A percentile compares a stretch with the other conserved stretches of the same genome.
phyloP scores from a whole-genome alignment of 768 basidiomycete genomes.

The Kwoniella botswanensis region DNA sequence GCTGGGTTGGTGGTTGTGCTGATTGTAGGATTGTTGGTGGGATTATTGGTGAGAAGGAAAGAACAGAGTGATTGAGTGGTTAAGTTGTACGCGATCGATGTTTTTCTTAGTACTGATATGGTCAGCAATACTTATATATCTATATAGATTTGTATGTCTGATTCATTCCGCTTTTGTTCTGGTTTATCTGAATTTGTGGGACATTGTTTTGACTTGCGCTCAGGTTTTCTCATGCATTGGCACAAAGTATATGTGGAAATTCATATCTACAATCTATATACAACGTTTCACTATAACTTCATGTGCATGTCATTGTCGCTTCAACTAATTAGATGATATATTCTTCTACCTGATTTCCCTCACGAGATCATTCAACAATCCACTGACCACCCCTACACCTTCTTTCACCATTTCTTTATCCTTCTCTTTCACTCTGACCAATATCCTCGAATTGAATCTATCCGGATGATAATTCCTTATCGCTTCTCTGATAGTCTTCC shows the following conservation, averaged over 20 bases:
- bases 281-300: neutral
- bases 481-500: constrained; percentile 67
- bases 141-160: too few species aligned
- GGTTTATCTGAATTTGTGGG: too few species aligned
- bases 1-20: neutral
- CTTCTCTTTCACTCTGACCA: constrained; percentile 42
- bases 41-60: neutral
- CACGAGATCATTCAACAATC: constrained; percentile 54
- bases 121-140: too few species aligned
- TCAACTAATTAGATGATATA: too few species aligned
- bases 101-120: too few species aligned
- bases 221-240: too few species aligned
- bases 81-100: neutral
- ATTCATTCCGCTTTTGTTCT: too few species aligned
- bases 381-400: constrained; percentile 51
- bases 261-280: neutral
- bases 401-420: constrained; percentile 55
- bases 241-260: neutral
- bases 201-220: too few species aligned
- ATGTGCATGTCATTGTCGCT: too few species aligned
- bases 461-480: constrained; percentile 62
- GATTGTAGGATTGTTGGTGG: constrained; percentile 10
- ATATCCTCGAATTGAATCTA: constrained; percentile 52
- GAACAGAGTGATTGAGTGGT: neutral
- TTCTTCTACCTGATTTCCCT: constrained; percentile 8